Conservation (phyloP, 768 basidiomycete species). For the Vararia minispora region DNA sequence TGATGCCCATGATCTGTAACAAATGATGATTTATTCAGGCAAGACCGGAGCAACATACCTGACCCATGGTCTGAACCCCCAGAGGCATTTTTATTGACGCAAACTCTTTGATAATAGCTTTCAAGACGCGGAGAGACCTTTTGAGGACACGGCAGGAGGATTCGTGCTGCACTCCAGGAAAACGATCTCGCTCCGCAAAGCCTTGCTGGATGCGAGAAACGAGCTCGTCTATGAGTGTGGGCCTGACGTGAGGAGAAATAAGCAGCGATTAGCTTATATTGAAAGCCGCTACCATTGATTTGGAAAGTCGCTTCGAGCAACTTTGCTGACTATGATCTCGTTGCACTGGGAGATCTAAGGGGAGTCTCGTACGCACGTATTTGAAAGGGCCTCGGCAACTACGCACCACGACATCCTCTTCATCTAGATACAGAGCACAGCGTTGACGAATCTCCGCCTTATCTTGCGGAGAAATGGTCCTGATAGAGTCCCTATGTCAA, state of each 20-base stretch:
- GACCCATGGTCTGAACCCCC: constrained; percentile 54
- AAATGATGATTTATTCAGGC: constrained; percentile 1
- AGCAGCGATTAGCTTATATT: not conserved
- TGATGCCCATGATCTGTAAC: constrained; percentile 39
- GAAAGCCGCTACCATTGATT: constrained; percentile 42
- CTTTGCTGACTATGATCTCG: constrained; percentile 59
- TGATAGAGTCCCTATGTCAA: constrained; percentile 2
- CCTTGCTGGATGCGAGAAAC: constrained; percentile 42
- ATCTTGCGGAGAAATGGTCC: constrained; percentile 27
- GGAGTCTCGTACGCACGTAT: constrained; percentile 7
- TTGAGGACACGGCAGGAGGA: constrained; percentile 39
- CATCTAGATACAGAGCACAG: constrained; percentile 58
- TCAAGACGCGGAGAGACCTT: constrained; percentile 52
- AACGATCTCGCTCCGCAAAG: constrained; percentile 37
- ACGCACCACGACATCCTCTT: constrained; percentile 64
- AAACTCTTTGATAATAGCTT: constrained; percentile 60
- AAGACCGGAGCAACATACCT: constrained; percentile 28
- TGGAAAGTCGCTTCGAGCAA: constrained; percentile 73
- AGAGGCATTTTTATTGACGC: constrained; percentile 57
- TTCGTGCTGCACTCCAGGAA: constrained; percentile 25
- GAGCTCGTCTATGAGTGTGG: constrained; percentile 43
- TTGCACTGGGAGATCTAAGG: constrained; percentile 71
- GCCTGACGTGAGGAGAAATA: constrained; percentile 30
- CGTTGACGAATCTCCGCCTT: constrained; percentile 52
- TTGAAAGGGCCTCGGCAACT: too few relatives aligned